Evolutionary conservation across 768 basidiomycete species (phyloP), one percentile per base, ranked within the genome.

Genomic region (Trametes cinnabarina): DNA sequence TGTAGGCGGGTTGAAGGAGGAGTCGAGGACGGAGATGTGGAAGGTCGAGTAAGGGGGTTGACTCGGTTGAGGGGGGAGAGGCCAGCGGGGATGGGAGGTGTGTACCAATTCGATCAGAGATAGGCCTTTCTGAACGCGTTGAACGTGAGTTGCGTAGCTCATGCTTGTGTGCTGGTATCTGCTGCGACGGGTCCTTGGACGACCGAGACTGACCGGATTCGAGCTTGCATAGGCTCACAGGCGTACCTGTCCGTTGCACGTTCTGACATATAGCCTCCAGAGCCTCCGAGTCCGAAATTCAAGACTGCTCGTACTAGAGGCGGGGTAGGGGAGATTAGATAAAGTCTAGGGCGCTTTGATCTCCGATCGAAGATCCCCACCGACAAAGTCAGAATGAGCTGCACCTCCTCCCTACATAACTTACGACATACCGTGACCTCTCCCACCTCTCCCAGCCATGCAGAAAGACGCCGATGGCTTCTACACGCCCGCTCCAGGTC

Each of bases 1-100:
- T 3, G 92, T 94, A 1, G 95, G 95, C 3, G 94, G 94, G 66
- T 98, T 96, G 75, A 92, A 98, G 1, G 92, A 94, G 1, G 93
- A 88, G 65, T 97, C 95, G 37, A 97, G 79, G n/a, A 95, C 76
- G 3, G 88, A 80, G 46, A 95, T 79, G 51, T 77, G 79, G 34
- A 86, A 68, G 3, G 69, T 68, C 28, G 32, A 51, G 23, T 39
- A n/a, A 15, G 58, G 55, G 17, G 47, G 48, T 54, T 62, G 10
- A 6, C 48, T 19, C 25, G 60, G 30, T 20, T 62, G 30, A 32
- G 68, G 72, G 3, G 75, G 79, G 9, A 83, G 67, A 10, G 91
- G 91, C 91, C 91, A 93, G 28, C 66, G 72, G 14, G 76, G 69
- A 64, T 90, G 85, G 2, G 87, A 76, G 10, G 75, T 69, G 69